Percentiles rank a stretch among this genome's conserved stretches.
phyloP scores from a whole-genome alignment of 768 basidiomycete species.

The Kondoa malvinella region DNA sequence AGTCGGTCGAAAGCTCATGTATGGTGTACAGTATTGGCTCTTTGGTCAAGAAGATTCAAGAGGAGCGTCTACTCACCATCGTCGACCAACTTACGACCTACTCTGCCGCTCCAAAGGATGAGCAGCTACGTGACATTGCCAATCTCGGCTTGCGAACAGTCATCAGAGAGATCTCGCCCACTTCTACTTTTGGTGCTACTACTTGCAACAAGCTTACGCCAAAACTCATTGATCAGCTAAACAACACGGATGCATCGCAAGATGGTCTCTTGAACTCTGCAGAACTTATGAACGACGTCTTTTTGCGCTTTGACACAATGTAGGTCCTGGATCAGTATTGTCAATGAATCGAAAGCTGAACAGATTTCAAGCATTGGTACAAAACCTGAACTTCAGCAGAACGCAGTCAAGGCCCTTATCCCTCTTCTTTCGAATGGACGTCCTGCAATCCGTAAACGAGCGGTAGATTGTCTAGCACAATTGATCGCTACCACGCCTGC shows the following conservation, averaged over 20 bases:
- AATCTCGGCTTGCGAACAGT: slow-evolving; percentile 88
- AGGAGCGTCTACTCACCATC: slow-evolving; percentile 63
- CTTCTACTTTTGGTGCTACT: slow-evolving; percentile 57
- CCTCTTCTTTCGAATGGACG: slow-evolving; percentile 49
- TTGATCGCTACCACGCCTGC: slow-evolving; percentile 5
- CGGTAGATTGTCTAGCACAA: slow-evolving; percentile 50
- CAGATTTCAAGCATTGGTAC: slow-evolving; percentile 9
- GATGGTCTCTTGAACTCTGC: slow-evolving; percentile 31
- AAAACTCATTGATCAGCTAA: slow-evolving; percentile 59
- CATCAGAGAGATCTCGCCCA: slow-evolving; percentile 69
- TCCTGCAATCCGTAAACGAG: slow-evolving; percentile 78
- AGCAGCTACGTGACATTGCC: slow-evolving; percentile 85
- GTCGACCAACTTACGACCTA: slow-evolving; percentile 78
- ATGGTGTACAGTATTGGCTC: slow-evolving; percentile 51
- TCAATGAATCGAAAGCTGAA: neutral
- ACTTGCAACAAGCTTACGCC: slow-evolving; percentile 72
- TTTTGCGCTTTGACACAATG: slow-evolving; percentile 25
- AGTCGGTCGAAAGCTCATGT: neutral
- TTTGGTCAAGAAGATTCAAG: slow-evolving; percentile 72
- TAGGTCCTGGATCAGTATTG: slow-evolving; percentile 1
- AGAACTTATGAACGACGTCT: slow-evolving; percentile 29
- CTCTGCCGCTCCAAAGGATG: slow-evolving; percentile 59
- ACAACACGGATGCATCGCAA: slow-evolving; percentile 43
- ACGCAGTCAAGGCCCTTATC: slow-evolving; percentile 57
- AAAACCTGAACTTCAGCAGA: slow-evolving; percentile 44